phyloP scores from a whole-genome alignment of 352 stramenopile genomes.

The Phytophthora sp. region DNA sequence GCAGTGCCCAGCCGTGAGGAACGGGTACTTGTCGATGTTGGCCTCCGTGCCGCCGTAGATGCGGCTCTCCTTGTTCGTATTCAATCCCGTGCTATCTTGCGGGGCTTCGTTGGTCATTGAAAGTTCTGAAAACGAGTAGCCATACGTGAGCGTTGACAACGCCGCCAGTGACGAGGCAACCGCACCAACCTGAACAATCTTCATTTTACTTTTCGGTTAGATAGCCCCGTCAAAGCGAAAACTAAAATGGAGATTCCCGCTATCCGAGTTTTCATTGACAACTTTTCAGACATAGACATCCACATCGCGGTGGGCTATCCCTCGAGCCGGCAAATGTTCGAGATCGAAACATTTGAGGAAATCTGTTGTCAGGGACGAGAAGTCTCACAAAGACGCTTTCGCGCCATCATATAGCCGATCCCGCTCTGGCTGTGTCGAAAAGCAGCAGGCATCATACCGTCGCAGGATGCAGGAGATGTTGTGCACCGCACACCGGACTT shows the following conservation, averaged over 20 bases:
- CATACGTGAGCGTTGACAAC: conserved; percentile 11
- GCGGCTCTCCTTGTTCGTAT: conserved; percentile 31
- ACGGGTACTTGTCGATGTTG: conserved; percentile 48
- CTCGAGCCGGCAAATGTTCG: conserved; percentile 9
- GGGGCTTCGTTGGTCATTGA: neutral
- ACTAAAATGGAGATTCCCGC: conserved; percentile 4
- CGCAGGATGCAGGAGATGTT: conserved; percentile 48
- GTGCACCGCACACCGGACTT: conserved; percentile 3
- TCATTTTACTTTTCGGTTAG: conserved; percentile 17
- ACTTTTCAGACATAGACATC: conserved; percentile 5
- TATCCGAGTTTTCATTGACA: too few species aligned
- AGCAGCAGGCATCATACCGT: conserved; percentile 24
- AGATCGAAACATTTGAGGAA: conserved; percentile 6
- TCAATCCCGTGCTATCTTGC: conserved; percentile 20
- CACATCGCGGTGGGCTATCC: conserved; percentile 15
- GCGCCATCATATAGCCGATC: conserved; percentile 15
- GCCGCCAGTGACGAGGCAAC: conserved; percentile 13
- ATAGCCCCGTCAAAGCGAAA: conserved; percentile 6
- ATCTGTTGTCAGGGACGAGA: conserved; percentile 20
- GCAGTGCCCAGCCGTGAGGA: conserved; percentile 77
- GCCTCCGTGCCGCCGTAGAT: conserved; percentile 16
- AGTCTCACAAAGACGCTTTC: conserved; percentile 5
- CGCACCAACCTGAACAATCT: conserved; percentile 9
- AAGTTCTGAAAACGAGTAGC: conserved; percentile 23
- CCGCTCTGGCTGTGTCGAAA: conserved; percentile 44